A percentile compares a stretch with the other conserved stretches of the same genome.
Conservation (phyloP, 2,329 filamentous ascomycete genomes). For the Aaosphaeria pasadenensis region DNA sequence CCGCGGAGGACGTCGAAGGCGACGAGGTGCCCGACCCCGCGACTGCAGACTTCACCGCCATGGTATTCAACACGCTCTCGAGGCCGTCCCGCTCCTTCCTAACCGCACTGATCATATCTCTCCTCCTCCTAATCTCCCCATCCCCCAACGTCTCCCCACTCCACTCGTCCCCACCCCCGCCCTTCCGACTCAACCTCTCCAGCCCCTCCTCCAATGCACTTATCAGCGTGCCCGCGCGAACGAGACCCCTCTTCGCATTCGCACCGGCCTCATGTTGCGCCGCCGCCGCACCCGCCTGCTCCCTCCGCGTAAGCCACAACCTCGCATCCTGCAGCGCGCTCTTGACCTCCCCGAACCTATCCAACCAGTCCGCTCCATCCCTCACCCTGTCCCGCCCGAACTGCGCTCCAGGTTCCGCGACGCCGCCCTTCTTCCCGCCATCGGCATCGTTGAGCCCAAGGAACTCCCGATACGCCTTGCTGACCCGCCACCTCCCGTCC, state of each 20-base stretch:
- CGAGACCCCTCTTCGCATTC: constrained; percentile 70
- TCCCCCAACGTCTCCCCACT: constrained; percentile 59
- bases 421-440: constrained; percentile 8
- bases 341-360: constrained; percentile 73
- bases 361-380: constrained; percentile 63
- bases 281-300: constrained; percentile 58
- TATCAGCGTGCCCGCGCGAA: constrained; percentile 65
- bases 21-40: constrained; percentile 34
- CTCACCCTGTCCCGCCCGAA: constrained; percentile 45
- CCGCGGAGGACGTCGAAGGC: constrained; percentile 29
- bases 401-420: constrained; percentile 30
- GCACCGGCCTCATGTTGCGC: constrained; percentile 67
- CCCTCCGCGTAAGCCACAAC: constrained; percentile 64
- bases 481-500: constrained; percentile 75
- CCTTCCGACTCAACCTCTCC: constrained; percentile 31
- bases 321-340: constrained; percentile 65
- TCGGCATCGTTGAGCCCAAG: constrained; percentile 55
- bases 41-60: constrained; percentile 50
- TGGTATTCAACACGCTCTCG: constrained; percentile 67
- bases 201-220: constrained; percentile 65
- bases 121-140: constrained; percentile 69
- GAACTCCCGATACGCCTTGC: constrained; percentile 69
- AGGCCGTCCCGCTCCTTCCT: constrained; percentile 73
- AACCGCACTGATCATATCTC: constrained; percentile 67
- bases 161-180: constrained; percentile 39